phyloP scores from a whole-genome alignment of 2,329 filamentous ascomycete genomes.

The Sporothrix variecibatus region DNA sequence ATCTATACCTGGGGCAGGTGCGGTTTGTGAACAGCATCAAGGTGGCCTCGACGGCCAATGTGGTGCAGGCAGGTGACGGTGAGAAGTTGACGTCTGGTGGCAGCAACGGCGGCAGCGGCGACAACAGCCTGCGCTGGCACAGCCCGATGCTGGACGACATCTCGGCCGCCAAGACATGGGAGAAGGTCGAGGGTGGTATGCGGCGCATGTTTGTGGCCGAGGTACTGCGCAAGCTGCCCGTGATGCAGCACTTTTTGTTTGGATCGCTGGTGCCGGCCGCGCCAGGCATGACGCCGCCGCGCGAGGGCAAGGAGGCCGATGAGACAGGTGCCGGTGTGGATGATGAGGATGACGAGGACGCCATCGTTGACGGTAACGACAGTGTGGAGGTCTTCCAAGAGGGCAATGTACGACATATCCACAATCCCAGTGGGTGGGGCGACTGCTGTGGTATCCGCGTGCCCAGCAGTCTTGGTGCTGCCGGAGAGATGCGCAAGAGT shows the following conservation, averaged over 20 bases:
- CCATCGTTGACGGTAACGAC: slow-evolving; percentile 51
- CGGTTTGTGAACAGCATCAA: slow-evolving; percentile 95
- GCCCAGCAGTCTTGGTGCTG: slow-evolving; percentile 88
- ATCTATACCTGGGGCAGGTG: slow-evolving; percentile 89
- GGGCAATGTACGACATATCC: slow-evolving; percentile 68
- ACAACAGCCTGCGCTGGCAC: slow-evolving; percentile 93
- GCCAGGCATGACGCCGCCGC: slow-evolving; percentile 74
- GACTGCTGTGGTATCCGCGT: slow-evolving; percentile 99
- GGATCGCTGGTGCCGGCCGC: slow-evolving; percentile 79
- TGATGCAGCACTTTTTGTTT: slow-evolving; percentile 99
- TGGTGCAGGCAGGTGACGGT: not conserved
- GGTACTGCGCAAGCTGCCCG: slow-evolving; percentile 87
- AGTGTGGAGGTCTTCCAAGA: slow-evolving; percentile 61
- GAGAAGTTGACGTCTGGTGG: not conserved
- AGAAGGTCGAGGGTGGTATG: slow-evolving; percentile 93
- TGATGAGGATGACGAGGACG: slow-evolving; percentile 57
- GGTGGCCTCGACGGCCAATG: slow-evolving; percentile 32
- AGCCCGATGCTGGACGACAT: slow-evolving; percentile 99
- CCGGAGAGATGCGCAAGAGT: slow-evolving; percentile 81
- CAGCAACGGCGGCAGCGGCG: slow-evolving; percentile 51
- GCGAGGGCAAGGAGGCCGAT: slow-evolving; percentile 34
- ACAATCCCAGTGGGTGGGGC: slow-evolving; percentile 77
- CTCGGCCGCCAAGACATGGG: slow-evolving; percentile 83
- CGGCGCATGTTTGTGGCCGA: slow-evolving; percentile 94
- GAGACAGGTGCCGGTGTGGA: slow-evolving; percentile 47